Evolutionary conservation across 768 basidiomycete species (phyloP), one percentile per base, ranked within the genome.

Genomic region (Mrakia hoshinonis): DNA sequence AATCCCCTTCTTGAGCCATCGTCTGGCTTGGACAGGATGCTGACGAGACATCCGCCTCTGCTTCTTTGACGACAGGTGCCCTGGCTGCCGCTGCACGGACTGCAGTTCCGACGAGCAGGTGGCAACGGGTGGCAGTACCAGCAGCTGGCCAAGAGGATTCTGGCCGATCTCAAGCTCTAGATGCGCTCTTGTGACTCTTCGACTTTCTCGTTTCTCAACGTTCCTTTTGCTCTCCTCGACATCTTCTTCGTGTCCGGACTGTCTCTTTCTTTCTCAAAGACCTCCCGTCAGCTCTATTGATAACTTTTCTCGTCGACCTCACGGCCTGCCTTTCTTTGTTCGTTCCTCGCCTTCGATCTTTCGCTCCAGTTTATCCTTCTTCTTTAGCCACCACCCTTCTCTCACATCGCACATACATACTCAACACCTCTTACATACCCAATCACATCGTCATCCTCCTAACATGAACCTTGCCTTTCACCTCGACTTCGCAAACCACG

Each of bases 101-200:
- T 98, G 55, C 95, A 98, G 77, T 98, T 97, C 82, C 87, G 95
- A 61, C 84, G 95, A 73, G 85, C 87, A 0, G 85, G 89, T 34
- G 94, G 94, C 1, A 91, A 95, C 75, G 90, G 89, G 0, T 97
- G 93, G 93, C 92, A 96, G 80, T 97, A 98, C 80, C 92, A 94
- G 78, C 92, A 92, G 90, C 84, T 98, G 49, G 93, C 78, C 18
- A 79, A 78, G 73, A 75, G 77, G 39, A 76, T 79, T 7, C 60
- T 79, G 34, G 52, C 73, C 31, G 78, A 78, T 65, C 77, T 79
- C 75, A 76, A 76, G 64, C 68, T 79, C 38, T 79, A 29, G 22
- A n/a, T n/a, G 9, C 26, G 11, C 49, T 51, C 22, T n/a, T 26
- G 11, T 24, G n/a, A 52, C 51, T 22, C 11, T 24, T 15, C 4